Conservation (phyloP, 139 green algal species). For the Chlamydomonas sp. region DNA sequence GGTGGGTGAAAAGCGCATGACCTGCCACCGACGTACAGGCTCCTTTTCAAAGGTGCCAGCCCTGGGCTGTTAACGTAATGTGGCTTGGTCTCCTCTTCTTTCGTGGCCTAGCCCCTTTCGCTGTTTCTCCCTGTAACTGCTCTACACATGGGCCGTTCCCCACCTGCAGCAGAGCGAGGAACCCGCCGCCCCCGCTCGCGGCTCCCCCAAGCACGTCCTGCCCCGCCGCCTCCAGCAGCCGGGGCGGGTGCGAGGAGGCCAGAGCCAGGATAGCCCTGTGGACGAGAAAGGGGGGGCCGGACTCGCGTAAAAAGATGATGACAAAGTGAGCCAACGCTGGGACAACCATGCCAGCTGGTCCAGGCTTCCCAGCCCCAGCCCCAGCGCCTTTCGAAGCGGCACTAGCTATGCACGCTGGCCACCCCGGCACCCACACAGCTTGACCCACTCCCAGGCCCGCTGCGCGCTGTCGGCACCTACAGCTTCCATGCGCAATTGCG, state of each 20-base stretch:
- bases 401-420: no score
- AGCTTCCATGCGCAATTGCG: no score
- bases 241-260: constrained; percentile 18
- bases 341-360: no score
- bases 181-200: not conserved
- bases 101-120: no score
- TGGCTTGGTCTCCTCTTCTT: no score
- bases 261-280: constrained; percentile 49
- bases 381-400: not conserved
- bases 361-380: not conserved
- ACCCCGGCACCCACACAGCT: not conserved
- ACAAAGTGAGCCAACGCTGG: no score
- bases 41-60: no score
- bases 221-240: constrained; percentile 33
- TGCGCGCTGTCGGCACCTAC: not conserved
- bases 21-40: no score
- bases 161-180: constrained; percentile 15
- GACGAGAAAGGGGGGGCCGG: not conserved
- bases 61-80: no score
- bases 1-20: no score
- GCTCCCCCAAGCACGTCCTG: constrained; percentile 14
- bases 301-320: no score
- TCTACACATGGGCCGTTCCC: not conserved
- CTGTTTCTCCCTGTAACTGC: no score
- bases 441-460: not conserved